Evolutionary conservation across 2,329 filamentous ascomycete genomes (phyloP).

Genomic region (Phaeophleospora eucalypticola): DNA sequence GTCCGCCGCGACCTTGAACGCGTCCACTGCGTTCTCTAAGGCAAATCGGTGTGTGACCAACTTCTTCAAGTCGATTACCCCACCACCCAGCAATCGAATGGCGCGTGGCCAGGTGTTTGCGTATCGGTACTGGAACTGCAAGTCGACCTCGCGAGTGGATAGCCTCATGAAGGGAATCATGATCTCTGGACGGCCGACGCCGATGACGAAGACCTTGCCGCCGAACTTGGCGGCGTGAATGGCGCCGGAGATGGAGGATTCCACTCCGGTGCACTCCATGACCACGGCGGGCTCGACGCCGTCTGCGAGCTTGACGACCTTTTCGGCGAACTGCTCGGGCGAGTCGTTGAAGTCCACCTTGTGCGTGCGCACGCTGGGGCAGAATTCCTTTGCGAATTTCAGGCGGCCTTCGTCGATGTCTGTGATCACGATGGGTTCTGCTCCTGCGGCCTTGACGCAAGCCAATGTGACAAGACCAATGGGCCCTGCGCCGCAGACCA

Average conservation of each 20-base stretch:
- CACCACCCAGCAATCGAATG: slow-evolving; percentile 80
- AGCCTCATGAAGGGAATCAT: slow-evolving; percentile 92
- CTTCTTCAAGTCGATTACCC: slow-evolving; percentile 73
- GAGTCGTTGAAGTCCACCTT: slow-evolving; percentile 62
- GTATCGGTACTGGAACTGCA: slow-evolving; percentile 97
- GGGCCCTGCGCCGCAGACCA: slow-evolving; percentile 89
- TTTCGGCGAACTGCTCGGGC: slow-evolving; percentile 66
- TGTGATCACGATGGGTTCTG: slow-evolving; percentile 86
- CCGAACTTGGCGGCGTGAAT: slow-evolving; percentile 93
- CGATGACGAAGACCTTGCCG: slow-evolving; percentile 94
- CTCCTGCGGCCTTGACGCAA: slow-evolving; percentile 79
- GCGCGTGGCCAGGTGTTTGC: slow-evolving; percentile 93
- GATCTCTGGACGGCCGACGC: slow-evolving; percentile 93
- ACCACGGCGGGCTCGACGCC: slow-evolving; percentile 76
- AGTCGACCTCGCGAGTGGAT: slow-evolving; percentile 84
- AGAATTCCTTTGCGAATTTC: slow-evolving; percentile 77
- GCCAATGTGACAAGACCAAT: slow-evolving; percentile 88
- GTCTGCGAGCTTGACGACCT: slow-evolving; percentile 66
- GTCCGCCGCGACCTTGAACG: slow-evolving; percentile 83
- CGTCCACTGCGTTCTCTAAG: slow-evolving; percentile 81
- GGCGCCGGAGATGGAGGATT: slow-evolving; percentile 78
- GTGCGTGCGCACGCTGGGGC: slow-evolving; percentile 74
- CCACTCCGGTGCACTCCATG: slow-evolving; percentile 92
- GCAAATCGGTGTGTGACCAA: slow-evolving; percentile 84
- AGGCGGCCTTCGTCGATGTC: slow-evolving; percentile 87